Base-by-base conservation (phyloP, 345 rosid species). In the Abelmoschus esculentus region DNA sequence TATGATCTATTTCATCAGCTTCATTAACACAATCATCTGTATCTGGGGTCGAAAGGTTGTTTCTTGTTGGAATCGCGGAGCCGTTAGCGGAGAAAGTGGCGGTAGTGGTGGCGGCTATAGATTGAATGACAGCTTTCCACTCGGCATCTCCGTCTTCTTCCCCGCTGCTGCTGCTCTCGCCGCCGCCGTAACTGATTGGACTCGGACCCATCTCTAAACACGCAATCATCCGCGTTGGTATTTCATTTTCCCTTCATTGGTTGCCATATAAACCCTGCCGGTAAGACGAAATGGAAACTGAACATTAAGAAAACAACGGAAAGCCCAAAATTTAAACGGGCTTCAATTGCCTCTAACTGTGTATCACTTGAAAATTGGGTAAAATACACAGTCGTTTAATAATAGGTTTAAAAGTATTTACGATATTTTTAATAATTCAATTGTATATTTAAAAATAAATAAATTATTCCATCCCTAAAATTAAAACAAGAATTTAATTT, bases 51-150 rank as follows among this genome's bases (percentile, higher is more conserved):
- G 44, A 32, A 46, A 10, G 40, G 14, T 26, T 70, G 47, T 66
- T 58, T 52, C 58, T 34, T 26, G 38, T 65, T 46, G 56, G 7
- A 11, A 61, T 34, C 0, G 62, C 36, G 34, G 73, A 67, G 70
- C 47, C 57, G 19, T 69, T 80, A 34, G 76, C 59, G 18, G 69
- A 80, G 66, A 80, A 87, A 49, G 79, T 75, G 54, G 87, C 83
- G 53, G 82, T 74, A 56, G 88, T 87, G 55, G 92, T 78, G 61
- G 87, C 74, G 31, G 76, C 93, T 32, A 91, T 73, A 3, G 96
- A 93, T 40, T 81, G 79, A 57, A 93, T 86, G 54, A 95, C 92
- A 14, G 92, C 90, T 78, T 77, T 89, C 96, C 92, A 88, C 73
- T 83, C 81, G 32, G 84, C 88, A 36, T 87, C 87, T 47, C 79